Percentiles rank a stretch among this genome's conserved stretches.
phyloP scores from a whole-genome alignment of 1,139 yeast genomes.

The Suhomyces guaymorum region DNA sequence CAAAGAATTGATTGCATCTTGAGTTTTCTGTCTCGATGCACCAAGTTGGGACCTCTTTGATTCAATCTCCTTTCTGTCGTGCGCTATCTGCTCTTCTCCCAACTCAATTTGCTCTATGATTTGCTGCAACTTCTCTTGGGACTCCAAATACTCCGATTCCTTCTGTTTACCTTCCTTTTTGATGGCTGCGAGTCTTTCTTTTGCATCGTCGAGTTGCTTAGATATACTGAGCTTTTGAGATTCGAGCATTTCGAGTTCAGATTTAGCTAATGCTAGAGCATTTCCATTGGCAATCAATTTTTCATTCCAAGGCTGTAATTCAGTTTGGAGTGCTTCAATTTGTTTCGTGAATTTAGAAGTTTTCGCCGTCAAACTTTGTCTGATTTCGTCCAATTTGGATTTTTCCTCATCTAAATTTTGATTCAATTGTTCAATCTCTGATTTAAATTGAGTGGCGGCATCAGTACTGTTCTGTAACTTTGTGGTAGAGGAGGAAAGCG shows the following conservation, averaged over 20 bases:
- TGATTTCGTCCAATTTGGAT: conserved; percentile 57
- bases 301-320: conserved; percentile 83
- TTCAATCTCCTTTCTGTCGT: conserved; percentile 50
- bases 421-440: conserved; percentile 49
- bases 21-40: conserved; percentile 58
- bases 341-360: conserved; percentile 65
- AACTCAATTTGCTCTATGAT: conserved; percentile 53
- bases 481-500: conserved; percentile 43
- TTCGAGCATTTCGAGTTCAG: conserved; percentile 62
- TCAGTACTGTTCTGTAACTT: conserved; percentile 49
- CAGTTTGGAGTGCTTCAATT: conserved; percentile 61
- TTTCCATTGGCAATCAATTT: conserved; percentile 66
- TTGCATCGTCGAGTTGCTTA: conserved; percentile 49
- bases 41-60: conserved; percentile 57
- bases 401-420: conserved; percentile 54
- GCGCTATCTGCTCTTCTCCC: conserved; percentile 59
- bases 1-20: conserved; percentile 63
- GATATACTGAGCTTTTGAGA: conserved; percentile 48
- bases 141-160: conserved; percentile 44
- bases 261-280: conserved; percentile 61
- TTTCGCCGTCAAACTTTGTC: conserved; percentile 68
- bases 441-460: conserved; percentile 42
- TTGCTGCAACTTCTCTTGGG: conserved; percentile 48
- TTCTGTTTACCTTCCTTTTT: conserved; percentile 55
- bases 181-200: conserved; percentile 48